Evolutionary conservation across 1,284 basidiomycete genomes (phyloP).

Genomic region (Leccinum fuscescens): DNA sequence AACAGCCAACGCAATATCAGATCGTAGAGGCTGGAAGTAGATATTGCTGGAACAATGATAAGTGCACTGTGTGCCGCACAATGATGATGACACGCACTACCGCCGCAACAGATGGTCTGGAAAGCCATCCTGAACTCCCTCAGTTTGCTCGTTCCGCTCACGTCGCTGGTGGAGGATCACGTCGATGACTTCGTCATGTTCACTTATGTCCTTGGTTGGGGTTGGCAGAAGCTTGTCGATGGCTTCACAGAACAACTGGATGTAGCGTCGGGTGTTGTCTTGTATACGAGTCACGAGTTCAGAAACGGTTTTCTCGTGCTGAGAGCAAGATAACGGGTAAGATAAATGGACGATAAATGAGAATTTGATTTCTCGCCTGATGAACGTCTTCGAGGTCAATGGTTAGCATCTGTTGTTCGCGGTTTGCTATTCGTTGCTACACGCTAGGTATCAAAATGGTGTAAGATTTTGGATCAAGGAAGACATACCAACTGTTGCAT

Average conservation of each 20-base stretch:
- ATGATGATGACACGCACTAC: constrained; percentile 68
- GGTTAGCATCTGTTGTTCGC: constrained; percentile 82
- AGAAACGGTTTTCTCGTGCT: constrained; percentile 62
- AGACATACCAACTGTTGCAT: constrained; percentile 81
- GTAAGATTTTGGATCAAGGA: constrained; percentile 25
- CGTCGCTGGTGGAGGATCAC: constrained; percentile 91
- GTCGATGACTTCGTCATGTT: constrained; percentile 90
- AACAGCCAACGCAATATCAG: constrained; percentile 80
- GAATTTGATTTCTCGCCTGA: constrained; percentile 43
- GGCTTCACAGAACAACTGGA: constrained; percentile 86
- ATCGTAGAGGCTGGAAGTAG: constrained; percentile 85
- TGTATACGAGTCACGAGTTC: constrained; percentile 76
- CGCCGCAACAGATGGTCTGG: constrained; percentile 89
- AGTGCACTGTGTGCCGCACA: constrained; percentile 12
- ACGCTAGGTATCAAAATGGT: constrained; percentile 27
- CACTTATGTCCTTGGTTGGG: constrained; percentile 85
- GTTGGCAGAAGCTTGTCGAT: constrained; percentile 87
- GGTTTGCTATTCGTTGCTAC: constrained; percentile 87
- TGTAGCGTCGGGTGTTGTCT: constrained; percentile 88
- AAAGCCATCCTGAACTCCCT: constrained; percentile 71
- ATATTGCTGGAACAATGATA: constrained; percentile 65
- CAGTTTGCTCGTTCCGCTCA: constrained; percentile 80
- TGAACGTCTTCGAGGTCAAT: constrained; percentile 82
- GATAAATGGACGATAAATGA: not conserved
- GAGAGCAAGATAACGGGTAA: not conserved